Conservation (phyloP, 2,329 filamentous ascomycete genomes). For the Microdochium bolleyi region DNA sequence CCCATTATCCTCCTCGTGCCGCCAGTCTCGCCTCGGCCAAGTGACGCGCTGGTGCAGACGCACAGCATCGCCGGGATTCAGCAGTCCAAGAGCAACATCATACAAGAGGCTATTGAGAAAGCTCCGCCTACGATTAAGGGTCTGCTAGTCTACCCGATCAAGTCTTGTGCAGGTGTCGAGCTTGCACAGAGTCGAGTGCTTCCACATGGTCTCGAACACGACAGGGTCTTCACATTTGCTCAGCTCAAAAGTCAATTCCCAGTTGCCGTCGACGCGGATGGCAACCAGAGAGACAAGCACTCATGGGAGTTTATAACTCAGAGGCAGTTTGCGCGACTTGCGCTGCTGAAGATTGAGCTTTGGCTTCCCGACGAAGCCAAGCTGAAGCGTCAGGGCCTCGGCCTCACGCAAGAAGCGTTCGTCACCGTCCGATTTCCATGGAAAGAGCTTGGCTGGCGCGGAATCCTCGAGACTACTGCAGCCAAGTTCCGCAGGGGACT, state of each 20-base stretch:
- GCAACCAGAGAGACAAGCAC: conserved; percentile 29
- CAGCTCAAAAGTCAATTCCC: conserved; percentile 49
- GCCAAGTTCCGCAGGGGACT: conserved; percentile 44
- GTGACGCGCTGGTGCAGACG: conserved; percentile 46
- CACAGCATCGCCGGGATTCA: conserved; percentile 39
- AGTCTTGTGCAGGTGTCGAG: conserved; percentile 74
- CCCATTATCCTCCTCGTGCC: conserved; percentile 48
- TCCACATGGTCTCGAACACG: conserved; percentile 64
- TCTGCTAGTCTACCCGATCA: conserved; percentile 74
- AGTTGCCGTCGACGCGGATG: conserved; percentile 22
- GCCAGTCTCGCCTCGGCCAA: conserved; percentile 41
- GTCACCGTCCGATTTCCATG: conserved; percentile 62
- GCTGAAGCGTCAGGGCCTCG: conserved; percentile 40
- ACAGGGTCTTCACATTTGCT: conserved; percentile 78
- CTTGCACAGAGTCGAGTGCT: conserved; percentile 56
- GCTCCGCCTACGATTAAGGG: conserved; percentile 39
- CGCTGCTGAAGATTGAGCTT: conserved; percentile 58
- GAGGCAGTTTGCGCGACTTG: conserved; percentile 61
- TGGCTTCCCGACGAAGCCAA: conserved; percentile 61
- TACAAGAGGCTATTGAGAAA: conserved; percentile 9
- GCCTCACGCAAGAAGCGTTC: conserved; percentile 43
- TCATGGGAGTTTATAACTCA: conserved; percentile 67
- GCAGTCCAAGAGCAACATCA: conserved; percentile 27
- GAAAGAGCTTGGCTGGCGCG: conserved; percentile 38
- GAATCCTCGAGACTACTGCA: conserved; percentile 32